A percentile compares a stretch with the other conserved stretches of the same genome.
Conservation (phyloP, 2,329 filamentous ascomycete species). For the Fusarium robinianum region DNA sequence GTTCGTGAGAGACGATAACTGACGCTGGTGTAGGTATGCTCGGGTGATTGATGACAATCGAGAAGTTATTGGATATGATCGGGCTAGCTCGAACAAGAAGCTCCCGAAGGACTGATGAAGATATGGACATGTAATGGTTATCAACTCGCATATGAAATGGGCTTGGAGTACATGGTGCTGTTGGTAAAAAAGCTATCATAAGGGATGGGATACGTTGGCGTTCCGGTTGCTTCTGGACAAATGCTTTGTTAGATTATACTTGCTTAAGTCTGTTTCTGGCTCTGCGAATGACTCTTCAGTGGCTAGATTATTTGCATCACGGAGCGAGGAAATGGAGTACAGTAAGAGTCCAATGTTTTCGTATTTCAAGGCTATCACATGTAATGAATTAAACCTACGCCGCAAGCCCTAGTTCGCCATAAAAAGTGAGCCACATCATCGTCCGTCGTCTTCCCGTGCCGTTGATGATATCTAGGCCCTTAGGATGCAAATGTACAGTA, state of each 20-base stretch:
- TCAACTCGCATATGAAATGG: no score
- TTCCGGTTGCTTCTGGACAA: no score
- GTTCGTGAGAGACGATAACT: slow-evolving; percentile 10
- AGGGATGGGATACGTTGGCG: no score
- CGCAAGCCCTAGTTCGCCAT: slow-evolving; percentile 22
- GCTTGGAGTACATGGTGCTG: neutral
- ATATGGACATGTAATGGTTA: slow-evolving; percentile 1
- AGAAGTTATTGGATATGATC: slow-evolving; percentile 60
- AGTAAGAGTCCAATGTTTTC: no score
- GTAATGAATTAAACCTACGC: slow-evolving; percentile 31
- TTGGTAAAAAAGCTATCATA: no score
- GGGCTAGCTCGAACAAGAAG: slow-evolving; percentile 30
- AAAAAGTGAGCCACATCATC: slow-evolving; percentile 11
- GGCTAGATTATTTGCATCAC: no score
- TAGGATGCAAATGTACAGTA: slow-evolving; percentile 10
- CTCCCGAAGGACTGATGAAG: slow-evolving; percentile 18
- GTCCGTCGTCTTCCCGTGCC: no score
- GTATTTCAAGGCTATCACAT: slow-evolving; percentile 15
- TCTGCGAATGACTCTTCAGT: no score
- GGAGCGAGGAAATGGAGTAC: no score
- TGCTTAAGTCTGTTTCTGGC: no score
- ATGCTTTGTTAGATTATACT: no score
- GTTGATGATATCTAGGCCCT: slow-evolving; percentile 3
- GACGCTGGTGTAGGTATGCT: slow-evolving; percentile 57
- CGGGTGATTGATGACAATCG: slow-evolving; percentile 67